Base-by-base conservation (phyloP, 1,284 basidiomycete species). In the Mycena sp. region DNA sequence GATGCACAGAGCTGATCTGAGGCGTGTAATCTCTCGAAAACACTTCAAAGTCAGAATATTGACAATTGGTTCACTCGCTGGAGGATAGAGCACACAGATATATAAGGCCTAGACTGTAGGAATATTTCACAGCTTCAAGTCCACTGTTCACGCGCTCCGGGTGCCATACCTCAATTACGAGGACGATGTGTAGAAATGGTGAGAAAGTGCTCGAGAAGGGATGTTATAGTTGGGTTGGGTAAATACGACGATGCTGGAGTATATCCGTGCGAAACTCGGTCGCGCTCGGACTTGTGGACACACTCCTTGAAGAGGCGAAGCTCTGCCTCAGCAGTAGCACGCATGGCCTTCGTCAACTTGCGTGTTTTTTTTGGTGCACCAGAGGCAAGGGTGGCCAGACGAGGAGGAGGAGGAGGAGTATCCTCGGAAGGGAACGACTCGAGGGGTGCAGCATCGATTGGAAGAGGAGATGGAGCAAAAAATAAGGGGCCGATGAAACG, bases 271-370 rank as follows among this genome's bases (percentile, higher is more conserved):
- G 32, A 35, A 37, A 37, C 30, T 5, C 49, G 37, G 16, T 41
- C 37, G 10, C 38, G 37, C 23, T 53, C 37, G 4, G 37, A 16
- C 51, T 40, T 41, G 37, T 40, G 37, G 2, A 19, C 37, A 10
- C 25, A 14, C n/a, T 41, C 28, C 49, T 26, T 19, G 49, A 51
- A 53, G 28, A 40, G 37, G 7, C 49, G 49, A 23, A 53, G 37
- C 37, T 53, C 37, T n/a, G 25, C 37, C 9, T 53, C 51, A 2
- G 51, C 37, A 4, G 6, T 28, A 17, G 17, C 38, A 14, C 51
- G 51, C 51, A 53, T 53, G 4, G 37, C 37, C 17, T 30, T 53
- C 51, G 51, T 40, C 23, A 53, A 30, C n/a, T 53, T 53, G 7
- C 14, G 7, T 14, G 32, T 21, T 9, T 46, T 6, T 28, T 46